Conservation (phyloP, 441 rosid genomes). For the Erodium chrysanthum region DNA sequence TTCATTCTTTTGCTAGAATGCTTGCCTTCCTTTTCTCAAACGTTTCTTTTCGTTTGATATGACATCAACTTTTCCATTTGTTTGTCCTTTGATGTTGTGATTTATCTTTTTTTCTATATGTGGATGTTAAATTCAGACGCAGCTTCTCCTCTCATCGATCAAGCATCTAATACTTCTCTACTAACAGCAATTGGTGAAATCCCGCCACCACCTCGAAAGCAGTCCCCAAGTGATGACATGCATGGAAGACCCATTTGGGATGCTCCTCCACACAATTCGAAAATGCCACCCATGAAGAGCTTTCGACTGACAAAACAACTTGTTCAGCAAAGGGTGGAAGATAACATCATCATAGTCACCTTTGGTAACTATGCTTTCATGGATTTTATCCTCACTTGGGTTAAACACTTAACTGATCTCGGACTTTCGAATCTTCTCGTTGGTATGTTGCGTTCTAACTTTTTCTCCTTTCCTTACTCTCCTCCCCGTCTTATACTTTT, state of each 20-base stretch:
- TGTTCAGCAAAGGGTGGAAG: constrained; percentile 59
- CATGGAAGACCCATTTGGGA: constrained; percentile 56
- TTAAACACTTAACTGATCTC: constrained; percentile 79
- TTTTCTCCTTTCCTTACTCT: background rate
- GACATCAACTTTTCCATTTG: background rate
- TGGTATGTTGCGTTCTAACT: constrained; percentile 36
- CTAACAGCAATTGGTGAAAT: constrained; percentile 21
- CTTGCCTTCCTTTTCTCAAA: background rate
- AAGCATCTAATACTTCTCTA: constrained; percentile 28
- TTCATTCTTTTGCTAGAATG: constrained; percentile 1
- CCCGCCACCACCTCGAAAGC: constrained; percentile 15
- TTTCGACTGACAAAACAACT: constrained; percentile 66
- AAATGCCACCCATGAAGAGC: constrained; percentile 67
- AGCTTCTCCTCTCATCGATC: constrained; percentile 20
- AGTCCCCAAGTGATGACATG: constrained; percentile 18
- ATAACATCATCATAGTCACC: constrained; percentile 74
- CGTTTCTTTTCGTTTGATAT: background rate
- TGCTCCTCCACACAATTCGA: constrained; percentile 44
- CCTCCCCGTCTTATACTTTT: background rate
- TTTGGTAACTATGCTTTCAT: constrained; percentile 95
- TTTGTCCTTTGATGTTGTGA: constrained; percentile 1
- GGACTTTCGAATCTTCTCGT: constrained; percentile 79
- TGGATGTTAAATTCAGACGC: constrained; percentile 28
- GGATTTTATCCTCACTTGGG: constrained; percentile 99
- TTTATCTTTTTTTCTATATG: constrained; percentile 6